phyloP scores from a whole-genome alignment of 768 basidiomycete genomes.

The Artomyces pyxidatus region DNA sequence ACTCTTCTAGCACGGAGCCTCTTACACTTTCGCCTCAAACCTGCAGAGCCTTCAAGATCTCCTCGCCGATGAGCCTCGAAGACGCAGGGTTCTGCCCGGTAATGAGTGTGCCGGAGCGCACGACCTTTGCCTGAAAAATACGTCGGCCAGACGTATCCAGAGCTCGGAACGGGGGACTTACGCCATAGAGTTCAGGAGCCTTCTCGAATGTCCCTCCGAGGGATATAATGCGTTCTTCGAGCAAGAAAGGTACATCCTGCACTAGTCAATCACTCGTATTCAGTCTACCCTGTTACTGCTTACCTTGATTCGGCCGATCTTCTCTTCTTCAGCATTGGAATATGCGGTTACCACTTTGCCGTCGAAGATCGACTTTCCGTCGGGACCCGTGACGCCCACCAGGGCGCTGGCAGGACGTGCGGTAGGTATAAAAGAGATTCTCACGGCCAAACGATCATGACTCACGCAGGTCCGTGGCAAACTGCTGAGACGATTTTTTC shows the following conservation, averaged over 20 bases:
- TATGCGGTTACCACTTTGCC: constrained; percentile 57
- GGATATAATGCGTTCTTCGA: constrained; percentile 54
- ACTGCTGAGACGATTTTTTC: constrained; percentile 66
- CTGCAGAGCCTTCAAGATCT: constrained; percentile 43
- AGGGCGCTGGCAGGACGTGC: constrained; percentile 47
- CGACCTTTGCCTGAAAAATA: constrained; percentile 33
- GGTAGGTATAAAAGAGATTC: no score
- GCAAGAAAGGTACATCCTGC: constrained; percentile 58
- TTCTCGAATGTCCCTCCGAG: constrained; percentile 62
- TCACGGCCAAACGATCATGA: constrained; percentile 6
- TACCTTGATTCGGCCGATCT: constrained; percentile 34
- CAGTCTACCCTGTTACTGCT: constrained; percentile 1
- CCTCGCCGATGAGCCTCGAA: constrained; percentile 47
- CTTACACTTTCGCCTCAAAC: constrained; percentile 2
- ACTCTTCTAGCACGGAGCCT: not conserved
- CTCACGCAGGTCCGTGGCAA: constrained; percentile 74
- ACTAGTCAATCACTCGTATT: not conserved
- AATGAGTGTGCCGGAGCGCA: constrained; percentile 49
- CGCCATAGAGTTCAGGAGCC: constrained; percentile 45
- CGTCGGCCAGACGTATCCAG: not conserved
- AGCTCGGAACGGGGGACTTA: constrained; percentile 26
- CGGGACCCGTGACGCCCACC: constrained; percentile 41
- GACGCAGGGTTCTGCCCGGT: constrained; percentile 74
- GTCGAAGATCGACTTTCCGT: constrained; percentile 57
- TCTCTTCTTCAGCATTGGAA: constrained; percentile 61